phyloP scores from a whole-genome alignment of 2,329 filamentous ascomycete species.

The Paracoccidioides brasiliensis region DNA sequence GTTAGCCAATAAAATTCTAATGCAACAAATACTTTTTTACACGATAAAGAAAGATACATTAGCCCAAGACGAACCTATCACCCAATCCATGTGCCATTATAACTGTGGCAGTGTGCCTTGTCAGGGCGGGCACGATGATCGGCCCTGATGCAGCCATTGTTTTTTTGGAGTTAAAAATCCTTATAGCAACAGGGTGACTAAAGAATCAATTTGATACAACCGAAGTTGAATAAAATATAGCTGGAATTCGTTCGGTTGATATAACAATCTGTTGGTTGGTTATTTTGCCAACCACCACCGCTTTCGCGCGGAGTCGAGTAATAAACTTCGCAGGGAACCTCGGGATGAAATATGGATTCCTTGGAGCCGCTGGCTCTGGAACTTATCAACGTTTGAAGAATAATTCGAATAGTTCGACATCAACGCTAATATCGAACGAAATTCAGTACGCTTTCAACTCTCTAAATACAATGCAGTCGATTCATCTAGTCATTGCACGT shows the following conservation, averaged over 20 bases:
- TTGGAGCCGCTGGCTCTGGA: too few relatives aligned
- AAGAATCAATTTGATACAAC: neutral
- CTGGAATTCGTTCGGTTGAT: neutral
- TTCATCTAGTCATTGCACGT: neutral
- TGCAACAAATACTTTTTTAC: neutral
- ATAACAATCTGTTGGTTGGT: too few relatives aligned
- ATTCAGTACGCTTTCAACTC: too few relatives aligned
- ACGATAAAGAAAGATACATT: neutral
- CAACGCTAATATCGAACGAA: too few relatives aligned
- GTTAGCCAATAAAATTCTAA: neutral
- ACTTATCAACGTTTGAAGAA: too few relatives aligned
- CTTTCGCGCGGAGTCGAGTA: neutral
- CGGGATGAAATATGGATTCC: too few relatives aligned
- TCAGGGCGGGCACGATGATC: constrained; percentile 64
- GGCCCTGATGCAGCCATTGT: constrained; percentile 29
- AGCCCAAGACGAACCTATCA: constrained; percentile 49
- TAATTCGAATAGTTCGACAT: too few relatives aligned
- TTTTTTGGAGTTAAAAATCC: neutral
- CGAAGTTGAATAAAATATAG: neutral
- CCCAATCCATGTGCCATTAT: constrained; percentile 91
- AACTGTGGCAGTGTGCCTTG: constrained; percentile 80
- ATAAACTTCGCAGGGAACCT: too few relatives aligned
- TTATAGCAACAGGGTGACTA: neutral
- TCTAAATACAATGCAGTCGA: neutral
- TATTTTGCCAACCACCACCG: neutral